Conservation (phyloP, 1,139 yeast species). For the Candida mesenterica region DNA sequence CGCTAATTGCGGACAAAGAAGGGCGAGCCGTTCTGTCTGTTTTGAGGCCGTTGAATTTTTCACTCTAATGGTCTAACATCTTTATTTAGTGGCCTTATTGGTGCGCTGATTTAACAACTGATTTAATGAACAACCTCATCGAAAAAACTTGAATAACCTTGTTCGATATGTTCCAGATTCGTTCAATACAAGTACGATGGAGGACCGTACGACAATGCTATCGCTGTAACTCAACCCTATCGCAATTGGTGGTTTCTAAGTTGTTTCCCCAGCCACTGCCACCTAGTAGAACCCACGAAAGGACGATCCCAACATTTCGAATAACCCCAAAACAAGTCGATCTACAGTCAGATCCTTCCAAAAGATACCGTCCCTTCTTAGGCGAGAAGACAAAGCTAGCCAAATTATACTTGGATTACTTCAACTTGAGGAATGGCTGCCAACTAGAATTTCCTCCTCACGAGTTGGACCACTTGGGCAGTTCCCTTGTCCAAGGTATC, state of each 20-base stretch:
- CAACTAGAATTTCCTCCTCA: not conserved
- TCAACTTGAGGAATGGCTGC: slow-evolving; percentile 1
- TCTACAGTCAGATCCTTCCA: not conserved
- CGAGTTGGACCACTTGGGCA: not conserved
- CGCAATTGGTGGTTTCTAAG: not conserved
- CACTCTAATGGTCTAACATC: too few species aligned
- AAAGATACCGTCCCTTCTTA: not conserved
- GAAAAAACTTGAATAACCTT: not conserved
- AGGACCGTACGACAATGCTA: slow-evolving; percentile 1
- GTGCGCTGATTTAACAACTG: not conserved
- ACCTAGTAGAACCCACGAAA: not conserved
- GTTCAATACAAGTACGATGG: not conserved
- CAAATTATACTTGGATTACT: slow-evolving; percentile 1
- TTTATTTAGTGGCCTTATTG: too few species aligned
- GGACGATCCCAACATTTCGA: not conserved
- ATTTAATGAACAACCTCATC: too few species aligned
- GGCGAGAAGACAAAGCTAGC: not conserved
- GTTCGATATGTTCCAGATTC: not conserved
- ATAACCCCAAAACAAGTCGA: not conserved
- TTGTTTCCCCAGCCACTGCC: not conserved
- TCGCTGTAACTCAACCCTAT: not conserved
- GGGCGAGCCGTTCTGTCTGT: too few species aligned
- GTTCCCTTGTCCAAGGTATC: not conserved
- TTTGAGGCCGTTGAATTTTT: too few species aligned
- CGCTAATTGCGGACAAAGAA: too few species aligned